These are phyloP conservation scores for Acacia confusa DNA, from an alignment of 306 rosid species.

Conservation along the genomic window DNA sequence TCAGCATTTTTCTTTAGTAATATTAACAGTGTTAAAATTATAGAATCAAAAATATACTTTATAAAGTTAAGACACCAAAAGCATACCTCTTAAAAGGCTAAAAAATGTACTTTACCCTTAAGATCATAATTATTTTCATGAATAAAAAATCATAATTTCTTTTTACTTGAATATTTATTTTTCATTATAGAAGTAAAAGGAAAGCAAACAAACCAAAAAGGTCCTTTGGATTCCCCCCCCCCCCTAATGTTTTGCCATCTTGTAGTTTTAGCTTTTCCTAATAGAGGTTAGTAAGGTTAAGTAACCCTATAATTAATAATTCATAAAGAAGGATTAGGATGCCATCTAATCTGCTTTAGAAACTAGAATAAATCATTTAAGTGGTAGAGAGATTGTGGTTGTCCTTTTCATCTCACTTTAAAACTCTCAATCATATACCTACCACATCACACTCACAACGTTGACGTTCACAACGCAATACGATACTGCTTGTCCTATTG, in stretches of 20 bases:
- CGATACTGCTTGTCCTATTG: background rate
- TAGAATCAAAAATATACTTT: too few species aligned
- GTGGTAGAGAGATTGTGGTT: background rate
- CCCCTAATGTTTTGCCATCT: background rate
- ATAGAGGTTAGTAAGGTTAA: background rate
- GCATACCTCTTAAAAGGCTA: too few species aligned
- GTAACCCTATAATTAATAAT: background rate
- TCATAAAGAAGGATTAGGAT: background rate
- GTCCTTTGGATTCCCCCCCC: too few species aligned
- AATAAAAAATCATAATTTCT: background rate
- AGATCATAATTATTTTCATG: background rate
- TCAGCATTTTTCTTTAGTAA: too few species aligned
- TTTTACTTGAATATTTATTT: too few species aligned
- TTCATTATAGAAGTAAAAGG: too few species aligned
- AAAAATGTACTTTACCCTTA: too few species aligned
- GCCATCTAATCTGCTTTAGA: background rate
- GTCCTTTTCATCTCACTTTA: slow-evolving; percentile 8
- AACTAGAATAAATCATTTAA: background rate
- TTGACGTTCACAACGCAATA: background rate
- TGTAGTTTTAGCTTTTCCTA: background rate
- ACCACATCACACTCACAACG: background rate
- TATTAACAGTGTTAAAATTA: too few species aligned
- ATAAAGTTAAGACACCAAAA: too few species aligned
- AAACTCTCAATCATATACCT: background rate
- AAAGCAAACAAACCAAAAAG: too few species aligned